phyloP scores from a whole-genome alignment of 2,329 filamentous ascomycete species.

The Fusarium setosum region DNA sequence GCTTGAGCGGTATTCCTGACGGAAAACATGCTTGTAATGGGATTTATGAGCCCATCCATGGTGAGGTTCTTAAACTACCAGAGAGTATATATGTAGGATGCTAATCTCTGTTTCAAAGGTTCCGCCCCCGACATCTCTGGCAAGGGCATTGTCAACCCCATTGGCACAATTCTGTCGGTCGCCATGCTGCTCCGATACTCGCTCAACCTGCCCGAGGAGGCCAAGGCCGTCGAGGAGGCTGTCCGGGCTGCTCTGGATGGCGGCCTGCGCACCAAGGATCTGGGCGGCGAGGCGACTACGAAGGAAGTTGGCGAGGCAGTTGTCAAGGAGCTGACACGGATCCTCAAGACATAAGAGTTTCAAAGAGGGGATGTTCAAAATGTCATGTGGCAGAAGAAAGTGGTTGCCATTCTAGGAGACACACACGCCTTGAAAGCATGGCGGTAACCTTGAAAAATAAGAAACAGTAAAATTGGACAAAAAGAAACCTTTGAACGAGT shows the following conservation, averaged over 20 bases:
- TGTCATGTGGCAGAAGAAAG: background rate
- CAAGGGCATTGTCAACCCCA: slow-evolving; percentile 87
- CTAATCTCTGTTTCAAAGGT: slow-evolving; percentile 19
- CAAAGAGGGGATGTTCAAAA: background rate
- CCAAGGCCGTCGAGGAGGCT: slow-evolving; percentile 82
- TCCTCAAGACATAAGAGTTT: slow-evolving; percentile 61
- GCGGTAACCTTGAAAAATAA: background rate
- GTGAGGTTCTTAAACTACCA: slow-evolving; percentile 64
- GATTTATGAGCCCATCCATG: slow-evolving; percentile 98
- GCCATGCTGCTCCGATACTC: slow-evolving; percentile 98
- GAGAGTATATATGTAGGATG: too few species aligned
- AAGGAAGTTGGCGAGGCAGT: slow-evolving; percentile 82
- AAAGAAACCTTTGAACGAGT: background rate
- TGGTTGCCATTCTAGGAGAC: background rate
- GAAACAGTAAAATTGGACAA: slow-evolving; percentile 3
- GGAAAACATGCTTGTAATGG: slow-evolving; percentile 88
- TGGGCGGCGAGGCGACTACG: slow-evolving; percentile 82
- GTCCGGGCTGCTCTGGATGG: slow-evolving; percentile 83
- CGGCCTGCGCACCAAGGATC: slow-evolving; percentile 83
- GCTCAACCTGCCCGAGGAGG: slow-evolving; percentile 80
- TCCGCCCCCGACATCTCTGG: slow-evolving; percentile 78
- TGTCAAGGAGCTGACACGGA: slow-evolving; percentile 74
- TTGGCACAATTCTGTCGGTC: slow-evolving; percentile 90
- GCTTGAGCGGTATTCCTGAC: slow-evolving; percentile 86
- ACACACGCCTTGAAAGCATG: background rate